Evolutionary conservation across 257 asterid species (phyloP).

Genomic region (Verbascum thapsus): DNA sequence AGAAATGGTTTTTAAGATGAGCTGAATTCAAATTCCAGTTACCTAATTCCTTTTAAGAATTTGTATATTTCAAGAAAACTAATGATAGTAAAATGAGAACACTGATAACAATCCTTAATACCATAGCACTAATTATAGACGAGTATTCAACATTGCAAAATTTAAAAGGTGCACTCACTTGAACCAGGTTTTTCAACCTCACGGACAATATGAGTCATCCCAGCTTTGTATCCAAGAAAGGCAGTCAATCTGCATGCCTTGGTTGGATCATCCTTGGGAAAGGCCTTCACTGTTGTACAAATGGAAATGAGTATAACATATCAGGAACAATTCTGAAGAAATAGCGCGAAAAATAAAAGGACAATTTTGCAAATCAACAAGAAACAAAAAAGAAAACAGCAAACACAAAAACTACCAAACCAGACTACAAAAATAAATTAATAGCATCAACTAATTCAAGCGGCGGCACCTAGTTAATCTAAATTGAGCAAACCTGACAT

Average conservation of each 20-base stretch:
- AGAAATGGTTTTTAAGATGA: no score
- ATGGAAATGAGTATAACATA: neutral
- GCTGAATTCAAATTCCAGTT: no score
- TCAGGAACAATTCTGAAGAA: neutral
- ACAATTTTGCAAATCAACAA: neutral
- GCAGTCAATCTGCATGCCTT: slow-evolving; percentile 74
- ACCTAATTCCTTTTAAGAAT: no score
- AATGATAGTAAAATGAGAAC: no score
- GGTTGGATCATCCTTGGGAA: slow-evolving; percentile 66
- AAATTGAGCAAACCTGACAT: neutral
- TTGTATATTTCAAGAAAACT: no score
- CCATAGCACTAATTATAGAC: no score
- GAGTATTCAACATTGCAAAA: no score
- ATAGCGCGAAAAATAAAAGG: neutral
- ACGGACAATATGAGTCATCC: slow-evolving; percentile 88
- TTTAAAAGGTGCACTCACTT: slow-evolving; percentile 35
- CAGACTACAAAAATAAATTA: neutral
- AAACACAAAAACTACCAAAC: neutral
- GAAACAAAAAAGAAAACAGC: neutral
- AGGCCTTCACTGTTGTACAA: slow-evolving; percentile 81
- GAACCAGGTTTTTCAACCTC: slow-evolving; percentile 94
- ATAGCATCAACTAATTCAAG: neutral
- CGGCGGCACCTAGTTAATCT: neutral
- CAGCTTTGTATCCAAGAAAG: slow-evolving; percentile 81
- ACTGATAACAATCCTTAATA: no score